Base-by-base conservation (phyloP, 768 basidiomycete genomes). In the Tricholoma sp. region DNA sequence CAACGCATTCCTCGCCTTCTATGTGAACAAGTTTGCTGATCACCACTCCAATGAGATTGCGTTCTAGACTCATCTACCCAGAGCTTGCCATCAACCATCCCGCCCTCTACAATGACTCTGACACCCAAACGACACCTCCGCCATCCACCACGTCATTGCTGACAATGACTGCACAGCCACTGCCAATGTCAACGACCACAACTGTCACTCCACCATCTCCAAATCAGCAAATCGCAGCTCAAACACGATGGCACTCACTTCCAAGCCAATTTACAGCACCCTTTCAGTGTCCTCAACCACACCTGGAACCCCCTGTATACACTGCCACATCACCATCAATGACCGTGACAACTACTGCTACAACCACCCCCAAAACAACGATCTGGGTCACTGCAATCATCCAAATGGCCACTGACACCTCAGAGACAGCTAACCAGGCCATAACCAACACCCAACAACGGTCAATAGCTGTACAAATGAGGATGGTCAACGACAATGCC, bases 21-120 rank as follows among this genome's bases (percentile, higher is more conserved):
- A 67, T 60, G 56, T 74, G 1, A 74, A 71, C 49, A 67, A 65
- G 29, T 72, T 63, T 52, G 65, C 66, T 16, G 71, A 74, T 46
- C 67, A 72, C 52, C 71, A 72, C 58, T 51, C 65, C 6, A 57
- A 72, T 56, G 69, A 71, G 56, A 63, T 71, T 45, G 55, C 61
- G 39, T 68, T 64, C 50, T 66, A 57, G 41, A 55, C 12, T 31
- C 31, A 31, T 37, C 35, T 37, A 37, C 35, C 35, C 31, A 31
- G 31, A 31, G 31, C 35, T 37, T 37, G 35, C 35, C 35, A 29
- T 32, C 50, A 19, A 8, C 31, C 50, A 52, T 52, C 31, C 35
- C 11, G 29, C 14, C 50, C 18, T 32, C 52, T 9, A 31, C 31
- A 31, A 31, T 9, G 9, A 31, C 31, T 31, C 31, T 31, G 31